Evolutionary conservation across 139 green algal species (phyloP).

Genomic region (Parachlorella kessleri): DNA sequence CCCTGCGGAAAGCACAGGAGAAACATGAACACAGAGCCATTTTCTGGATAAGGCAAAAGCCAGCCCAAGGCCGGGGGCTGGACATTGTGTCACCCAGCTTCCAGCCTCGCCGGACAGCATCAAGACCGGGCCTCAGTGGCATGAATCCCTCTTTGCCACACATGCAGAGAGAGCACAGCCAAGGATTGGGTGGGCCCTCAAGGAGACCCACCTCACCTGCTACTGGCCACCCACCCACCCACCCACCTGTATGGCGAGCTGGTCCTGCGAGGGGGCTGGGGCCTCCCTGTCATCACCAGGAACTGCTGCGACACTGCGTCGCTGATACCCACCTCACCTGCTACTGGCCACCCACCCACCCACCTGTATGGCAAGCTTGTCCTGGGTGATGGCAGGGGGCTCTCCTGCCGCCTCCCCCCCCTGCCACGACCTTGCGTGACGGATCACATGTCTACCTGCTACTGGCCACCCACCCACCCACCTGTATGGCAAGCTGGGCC

Average conservation of each 20-base stretch:
- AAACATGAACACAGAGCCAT: too few species aligned
- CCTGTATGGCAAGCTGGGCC: constrained; percentile 29
- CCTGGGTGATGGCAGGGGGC: constrained; percentile 52
- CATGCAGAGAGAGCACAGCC: too few species aligned
- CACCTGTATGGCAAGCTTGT: constrained; percentile 32
- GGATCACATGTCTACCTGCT: background rate
- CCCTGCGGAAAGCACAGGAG: too few species aligned
- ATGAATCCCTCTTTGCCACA: too few species aligned
- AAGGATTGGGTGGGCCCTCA: too few species aligned
- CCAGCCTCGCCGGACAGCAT: too few species aligned
- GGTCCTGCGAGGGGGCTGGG: constrained; percentile 51
- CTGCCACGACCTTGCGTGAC: too few species aligned
- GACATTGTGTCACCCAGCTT: too few species aligned
- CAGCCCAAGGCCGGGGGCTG: too few species aligned
- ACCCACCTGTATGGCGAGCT: constrained; percentile 28
- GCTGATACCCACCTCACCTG: background rate
- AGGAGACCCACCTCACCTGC: background rate
- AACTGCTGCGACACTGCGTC: too few species aligned
- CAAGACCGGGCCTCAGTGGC: too few species aligned
- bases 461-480: background rate
- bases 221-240: background rate
- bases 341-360: background rate
- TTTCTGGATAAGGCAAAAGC: too few species aligned
- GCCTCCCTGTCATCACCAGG: constrained; percentile 67
- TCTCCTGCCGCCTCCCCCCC: constrained; percentile 75